Evolutionary conservation across 1,284 basidiomycete species (phyloP).

Genomic region (Blastosporella zonata): DNA sequence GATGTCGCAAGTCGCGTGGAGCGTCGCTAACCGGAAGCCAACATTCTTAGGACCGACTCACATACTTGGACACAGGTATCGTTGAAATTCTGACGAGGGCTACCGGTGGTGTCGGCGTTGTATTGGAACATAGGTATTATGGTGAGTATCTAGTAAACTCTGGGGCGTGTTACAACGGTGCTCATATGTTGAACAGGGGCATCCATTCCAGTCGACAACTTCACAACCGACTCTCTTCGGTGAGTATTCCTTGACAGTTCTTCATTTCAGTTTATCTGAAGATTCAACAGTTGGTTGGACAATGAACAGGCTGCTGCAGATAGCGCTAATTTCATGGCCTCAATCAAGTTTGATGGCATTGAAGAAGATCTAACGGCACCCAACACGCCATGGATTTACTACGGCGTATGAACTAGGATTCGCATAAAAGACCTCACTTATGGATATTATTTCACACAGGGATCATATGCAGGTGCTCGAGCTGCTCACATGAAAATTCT

Average conservation of each 20-base stretch:
- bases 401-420: constrained; percentile 56
- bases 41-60: constrained; percentile 47
- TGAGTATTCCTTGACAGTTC: constrained; percentile 16
- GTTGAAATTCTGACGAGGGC: constrained; percentile 80
- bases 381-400: constrained; percentile 88
- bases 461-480: constrained; percentile 90
- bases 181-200: constrained; percentile 48
- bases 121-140: constrained; percentile 90
- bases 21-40: not conserved
- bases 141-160: constrained; percentile 41
- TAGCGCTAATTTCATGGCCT: constrained; percentile 86
- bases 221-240: constrained; percentile 80
- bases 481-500: constrained; percentile 90
- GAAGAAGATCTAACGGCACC: constrained; percentile 67
- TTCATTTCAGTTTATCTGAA: not conserved
- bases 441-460: constrained; percentile 38
- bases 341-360: constrained; percentile 75
- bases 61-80: constrained; percentile 81
- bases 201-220: constrained; percentile 76
- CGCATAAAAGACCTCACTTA: not conserved
- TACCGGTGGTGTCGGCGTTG: constrained; percentile 82
- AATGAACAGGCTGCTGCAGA: constrained; percentile 92
- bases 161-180: not conserved
- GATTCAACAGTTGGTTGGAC: constrained; percentile 70
- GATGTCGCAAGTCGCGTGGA: not conserved